Base-by-base conservation (phyloP, 148 eudicot species). In the Fallopia convolvulus region DNA sequence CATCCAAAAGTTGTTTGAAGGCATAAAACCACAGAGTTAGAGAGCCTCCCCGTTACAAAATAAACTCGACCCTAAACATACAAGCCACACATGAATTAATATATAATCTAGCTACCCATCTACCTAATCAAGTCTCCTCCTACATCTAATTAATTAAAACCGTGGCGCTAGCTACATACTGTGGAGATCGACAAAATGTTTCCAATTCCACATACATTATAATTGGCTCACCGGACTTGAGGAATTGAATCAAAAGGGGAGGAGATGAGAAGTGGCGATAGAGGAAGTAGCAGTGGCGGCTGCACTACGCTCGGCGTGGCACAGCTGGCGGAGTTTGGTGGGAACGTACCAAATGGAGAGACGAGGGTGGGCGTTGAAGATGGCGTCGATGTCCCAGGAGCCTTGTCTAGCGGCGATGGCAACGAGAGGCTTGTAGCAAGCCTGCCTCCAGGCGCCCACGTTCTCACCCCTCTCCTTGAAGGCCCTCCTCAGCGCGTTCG, bases 361-460 rank as follows among this genome's bases (percentile, higher is more conserved):
- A 0, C 97, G 87, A 0, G 99, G 97, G 78, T 95, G 99, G 0
- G 94, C 81, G 53, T 80, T 92, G 80, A 95, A 95, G 55, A 95
- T 91, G 68, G 97, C 90, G 20, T 95, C 99, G 6, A 95, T 91
- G 78, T 95, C 99, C 99, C 99, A 95, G 9, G 97, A 92, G 2
- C 93, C 99, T 42, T 92, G 97, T 1, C 88, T 83, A 0, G 93
- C 79, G 0, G 99, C 97, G 0, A 95, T 89, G 53, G 84, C 77
- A 2, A 95, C 99, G 0, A 95, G 83, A 1, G 99, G 99, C 83
- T 88, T 87, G 86, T 94, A 90, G 63, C 98, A 93, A 0, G 98
- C 93, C 75, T 87, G 93, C 68, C 98, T 81, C 98, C 98, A 93
- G 2, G 96, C 90, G 0, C 98, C 98, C 0, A 93, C 98, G 39